phyloP scores from a whole-genome alignment of 1,284 basidiomycete species.

The Hypsizygus ulmarius region DNA sequence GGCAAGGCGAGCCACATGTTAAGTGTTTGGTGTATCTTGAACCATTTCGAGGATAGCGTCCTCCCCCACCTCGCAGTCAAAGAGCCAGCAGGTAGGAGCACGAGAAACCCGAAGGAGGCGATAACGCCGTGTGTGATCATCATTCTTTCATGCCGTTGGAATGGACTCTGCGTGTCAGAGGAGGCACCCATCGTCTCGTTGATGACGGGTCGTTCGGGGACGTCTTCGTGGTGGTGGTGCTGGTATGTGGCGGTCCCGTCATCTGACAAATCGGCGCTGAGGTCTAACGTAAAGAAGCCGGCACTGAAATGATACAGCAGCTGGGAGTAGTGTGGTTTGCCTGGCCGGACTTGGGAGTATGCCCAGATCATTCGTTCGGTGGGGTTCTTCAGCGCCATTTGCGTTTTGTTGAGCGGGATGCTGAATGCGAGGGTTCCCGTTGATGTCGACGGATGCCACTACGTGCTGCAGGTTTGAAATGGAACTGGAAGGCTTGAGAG shows the following conservation, averaged over 20 bases:
- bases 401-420: constrained; percentile 38
- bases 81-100: constrained; percentile 57
- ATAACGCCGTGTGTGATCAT: constrained; percentile 54
- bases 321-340: constrained; percentile 32
- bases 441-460: constrained; percentile 31
- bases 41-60: constrained; percentile 57
- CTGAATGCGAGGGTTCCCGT: constrained; percentile 37
- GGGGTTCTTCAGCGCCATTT: constrained; percentile 27
- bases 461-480: constrained; percentile 16
- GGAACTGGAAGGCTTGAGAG: not conserved
- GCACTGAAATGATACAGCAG: constrained; percentile 47
- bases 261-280: constrained; percentile 37
- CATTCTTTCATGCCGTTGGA: constrained; percentile 33
- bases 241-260: constrained; percentile 10
- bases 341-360: constrained; percentile 44
- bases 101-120: constrained; percentile 55
- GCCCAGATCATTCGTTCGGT: constrained; percentile 56
- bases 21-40: constrained; percentile 50
- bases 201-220: not conserved
- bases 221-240: not conserved
- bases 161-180: constrained; percentile 1
- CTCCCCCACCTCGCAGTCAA: constrained; percentile 61
- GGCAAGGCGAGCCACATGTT: constrained; percentile 44
- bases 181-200: not conserved
- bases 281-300: constrained; percentile 44